A percentile compares a stretch with the other conserved stretches of the same genome.
Evolutionary conservation across 257 asterid species (phyloP).

Genomic region (Solanum pennellii): DNA sequence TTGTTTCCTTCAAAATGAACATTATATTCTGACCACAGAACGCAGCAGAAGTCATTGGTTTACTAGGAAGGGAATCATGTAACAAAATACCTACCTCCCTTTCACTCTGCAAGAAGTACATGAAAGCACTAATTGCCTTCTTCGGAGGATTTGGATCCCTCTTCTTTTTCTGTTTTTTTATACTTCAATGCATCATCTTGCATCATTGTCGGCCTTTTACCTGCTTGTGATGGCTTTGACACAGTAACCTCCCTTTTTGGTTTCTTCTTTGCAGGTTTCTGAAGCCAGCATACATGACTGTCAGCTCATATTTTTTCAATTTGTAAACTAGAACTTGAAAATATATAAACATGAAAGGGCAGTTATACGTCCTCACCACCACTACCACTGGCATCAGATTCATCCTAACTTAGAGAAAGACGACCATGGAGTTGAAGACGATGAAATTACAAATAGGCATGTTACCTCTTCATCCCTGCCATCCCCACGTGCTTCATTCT

Average conservation of each 20-base stretch:
- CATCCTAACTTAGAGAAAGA: constrained; percentile 15
- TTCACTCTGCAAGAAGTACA: constrained; percentile 75
- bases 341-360: neutral
- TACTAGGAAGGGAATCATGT: neutral
- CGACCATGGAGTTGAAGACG: neutral
- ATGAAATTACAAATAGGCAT: neutral
- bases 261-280: constrained; percentile 60
- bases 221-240: constrained; percentile 51
- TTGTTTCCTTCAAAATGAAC: neutral
- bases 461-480: constrained; percentile 78
- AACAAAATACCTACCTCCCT: constrained; percentile 54
- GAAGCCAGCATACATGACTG: constrained; percentile 8
- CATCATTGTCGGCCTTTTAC: constrained; percentile 57
- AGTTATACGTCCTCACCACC: constrained; percentile 60
- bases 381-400: constrained; percentile 59
- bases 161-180: constrained; percentile 79
- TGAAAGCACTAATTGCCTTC: constrained; percentile 71
- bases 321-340: neutral
- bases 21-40: neutral
- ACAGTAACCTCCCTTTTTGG: constrained; percentile 48
- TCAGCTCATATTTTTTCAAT: neutral
- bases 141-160: constrained; percentile 96
- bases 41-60: neutral
- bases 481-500: constrained; percentile 58
- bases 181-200: constrained; percentile 54